phyloP scores from a whole-genome alignment of 1,139 yeast genomes.

The Candida labiduridarum region DNA sequence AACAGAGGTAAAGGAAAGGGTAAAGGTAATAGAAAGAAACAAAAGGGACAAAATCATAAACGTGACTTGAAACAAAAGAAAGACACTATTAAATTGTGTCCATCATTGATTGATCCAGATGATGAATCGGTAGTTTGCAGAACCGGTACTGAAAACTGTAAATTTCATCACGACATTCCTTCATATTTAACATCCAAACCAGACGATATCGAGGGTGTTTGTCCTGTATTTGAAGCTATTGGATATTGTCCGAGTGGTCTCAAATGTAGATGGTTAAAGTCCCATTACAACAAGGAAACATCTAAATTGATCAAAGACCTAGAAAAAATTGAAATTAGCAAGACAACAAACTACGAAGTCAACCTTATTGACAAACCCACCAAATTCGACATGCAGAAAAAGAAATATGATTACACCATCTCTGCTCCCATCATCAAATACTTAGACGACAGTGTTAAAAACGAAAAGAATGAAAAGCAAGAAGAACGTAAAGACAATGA shows the following conservation, averaged over 20 bases:
- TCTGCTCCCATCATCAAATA: conserved; percentile 58
- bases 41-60: conserved; percentile 87
- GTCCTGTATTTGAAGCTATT: conserved; percentile 81
- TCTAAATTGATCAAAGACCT: conserved; percentile 48
- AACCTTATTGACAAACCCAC: conserved; percentile 59
- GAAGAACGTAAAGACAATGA: conserved; percentile 34
- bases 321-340: conserved; percentile 38
- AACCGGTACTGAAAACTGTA: conserved; percentile 73
- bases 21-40: conserved; percentile 47
- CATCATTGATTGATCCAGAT: conserved; percentile 57
- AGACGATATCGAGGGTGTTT: conserved; percentile 67
- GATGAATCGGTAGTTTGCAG: conserved; percentile 52
- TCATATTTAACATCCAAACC: conserved; percentile 67
- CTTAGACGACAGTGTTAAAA: conserved; percentile 51
- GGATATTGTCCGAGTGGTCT: conserved; percentile 93
- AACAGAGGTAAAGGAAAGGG: conserved; percentile 19
- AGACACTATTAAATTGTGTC: conserved; percentile 70
- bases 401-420: conserved; percentile 56
- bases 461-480: conserved; percentile 38
- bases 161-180: conserved; percentile 73
- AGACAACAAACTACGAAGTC: conserved; percentile 53
- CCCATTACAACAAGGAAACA: conserved; percentile 63
- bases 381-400: conserved; percentile 64
- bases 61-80: conserved; percentile 75
- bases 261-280: conserved; percentile 86